phyloP scores from a whole-genome alignment of 768 basidiomycete species.

The Mycena olivaceomarginata region DNA sequence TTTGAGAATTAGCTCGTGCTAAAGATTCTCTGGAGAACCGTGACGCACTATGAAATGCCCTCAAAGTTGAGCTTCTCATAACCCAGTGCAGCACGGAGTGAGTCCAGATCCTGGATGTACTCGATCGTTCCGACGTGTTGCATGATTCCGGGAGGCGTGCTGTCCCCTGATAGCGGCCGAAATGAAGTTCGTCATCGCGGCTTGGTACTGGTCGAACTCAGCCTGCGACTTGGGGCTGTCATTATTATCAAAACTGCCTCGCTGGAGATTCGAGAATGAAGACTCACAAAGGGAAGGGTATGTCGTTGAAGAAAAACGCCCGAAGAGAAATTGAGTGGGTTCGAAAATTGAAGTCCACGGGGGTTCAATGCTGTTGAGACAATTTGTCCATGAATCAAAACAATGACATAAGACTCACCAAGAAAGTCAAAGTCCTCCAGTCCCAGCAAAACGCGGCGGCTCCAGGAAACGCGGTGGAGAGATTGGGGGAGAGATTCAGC shows the following conservation, averaged over 20 bases:
- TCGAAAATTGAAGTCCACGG: constrained; percentile 11
- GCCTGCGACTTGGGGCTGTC: constrained; percentile 20
- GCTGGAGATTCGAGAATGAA: background rate
- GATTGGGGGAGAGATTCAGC: too few relatives aligned
- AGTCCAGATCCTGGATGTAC: constrained; percentile 39
- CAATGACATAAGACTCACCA: background rate
- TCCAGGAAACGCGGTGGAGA: too few relatives aligned
- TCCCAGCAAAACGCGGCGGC: background rate
- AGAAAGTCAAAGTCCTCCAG: constrained; percentile 16
- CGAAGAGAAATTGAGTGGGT: constrained; percentile 3
- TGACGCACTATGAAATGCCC: constrained; percentile 39
- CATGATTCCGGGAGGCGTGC: constrained; percentile 38
- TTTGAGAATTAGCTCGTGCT: background rate
- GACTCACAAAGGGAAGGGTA: constrained; percentile 36
- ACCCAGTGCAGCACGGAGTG: constrained; percentile 35
- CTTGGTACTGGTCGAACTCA: constrained; percentile 39
- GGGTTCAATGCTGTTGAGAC: background rate
- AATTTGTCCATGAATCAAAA: background rate
- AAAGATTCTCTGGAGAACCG: background rate
- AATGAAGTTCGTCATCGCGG: constrained; percentile 33
- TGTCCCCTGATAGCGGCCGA: constrained; percentile 9
- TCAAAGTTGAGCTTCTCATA: constrained; percentile 36
- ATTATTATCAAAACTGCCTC: background rate
- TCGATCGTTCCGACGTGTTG: constrained; percentile 26
- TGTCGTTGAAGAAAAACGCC: constrained; percentile 17